A percentile compares a stretch with the other conserved stretches of the same genome.
Evolutionary conservation across 257 asterid species (phyloP).

Genomic region (Solanum gracilifrons): DNA sequence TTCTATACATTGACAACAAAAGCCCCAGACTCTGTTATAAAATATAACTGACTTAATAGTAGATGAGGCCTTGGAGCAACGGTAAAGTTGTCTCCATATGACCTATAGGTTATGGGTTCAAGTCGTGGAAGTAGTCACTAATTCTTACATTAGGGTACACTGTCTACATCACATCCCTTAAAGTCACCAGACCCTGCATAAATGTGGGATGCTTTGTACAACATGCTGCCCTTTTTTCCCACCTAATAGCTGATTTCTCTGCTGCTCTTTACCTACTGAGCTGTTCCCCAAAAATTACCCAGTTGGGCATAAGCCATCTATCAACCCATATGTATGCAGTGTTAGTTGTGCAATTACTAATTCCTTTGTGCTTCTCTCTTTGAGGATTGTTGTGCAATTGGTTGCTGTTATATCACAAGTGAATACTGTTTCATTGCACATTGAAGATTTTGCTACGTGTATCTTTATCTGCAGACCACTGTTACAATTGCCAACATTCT

Average conservation of each 20-base stretch:
- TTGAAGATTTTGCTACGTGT: background rate
- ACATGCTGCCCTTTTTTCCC: background rate
- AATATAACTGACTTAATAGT: background rate
- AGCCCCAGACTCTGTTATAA: background rate
- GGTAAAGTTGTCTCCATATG: background rate
- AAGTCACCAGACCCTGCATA: background rate
- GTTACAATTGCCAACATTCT: slow-evolving; percentile 59
- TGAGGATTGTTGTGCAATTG: background rate
- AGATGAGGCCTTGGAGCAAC: background rate
- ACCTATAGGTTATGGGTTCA: background rate
- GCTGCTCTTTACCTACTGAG: background rate
- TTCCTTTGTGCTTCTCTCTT: background rate
- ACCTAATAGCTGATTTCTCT: background rate
- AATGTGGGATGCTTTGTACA: background rate
- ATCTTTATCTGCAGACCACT: slow-evolving; percentile 50
- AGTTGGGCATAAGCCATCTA: background rate
- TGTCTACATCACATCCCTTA: background rate
- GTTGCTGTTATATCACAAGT: background rate
- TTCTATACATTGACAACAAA: background rate
- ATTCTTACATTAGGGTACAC: background rate
- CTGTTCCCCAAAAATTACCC: background rate
- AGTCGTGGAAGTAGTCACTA: background rate
- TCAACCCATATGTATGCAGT: background rate
- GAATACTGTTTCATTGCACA: background rate
- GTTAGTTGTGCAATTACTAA: background rate